Evolutionary conservation across 805 yeast species (phyloP).

Genomic region (Metschnikowia peoriensis): DNA sequence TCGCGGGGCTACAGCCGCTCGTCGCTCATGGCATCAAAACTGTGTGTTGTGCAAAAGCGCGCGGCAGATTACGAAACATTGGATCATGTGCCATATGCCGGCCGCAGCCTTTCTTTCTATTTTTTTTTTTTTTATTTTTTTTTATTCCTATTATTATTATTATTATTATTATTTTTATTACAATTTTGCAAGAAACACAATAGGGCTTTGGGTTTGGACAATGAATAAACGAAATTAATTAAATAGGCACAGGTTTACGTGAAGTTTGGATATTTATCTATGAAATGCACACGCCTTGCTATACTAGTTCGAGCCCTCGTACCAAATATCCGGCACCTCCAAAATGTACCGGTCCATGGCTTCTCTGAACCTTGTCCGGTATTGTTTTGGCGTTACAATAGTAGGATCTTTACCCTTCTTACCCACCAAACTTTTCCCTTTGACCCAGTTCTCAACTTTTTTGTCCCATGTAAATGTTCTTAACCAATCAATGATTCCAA

Average conservation of each 20-base stretch:
- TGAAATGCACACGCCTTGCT: background rate
- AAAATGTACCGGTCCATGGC: constrained; percentile 96
- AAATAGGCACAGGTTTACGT: too few species aligned
- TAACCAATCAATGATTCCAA: constrained; percentile 92
- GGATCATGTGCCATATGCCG: background rate
- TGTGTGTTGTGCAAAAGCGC: background rate
- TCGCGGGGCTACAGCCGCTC: background rate
- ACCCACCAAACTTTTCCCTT: constrained; percentile 83
- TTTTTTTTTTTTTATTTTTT: too few species aligned
- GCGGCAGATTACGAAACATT: background rate
- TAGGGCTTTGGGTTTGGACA: too few species aligned
- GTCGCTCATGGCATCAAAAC: background rate
- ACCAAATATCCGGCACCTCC: constrained; percentile 85
- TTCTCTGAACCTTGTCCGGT: constrained; percentile 88
- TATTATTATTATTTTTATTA: too few species aligned
- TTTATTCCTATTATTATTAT: too few species aligned
- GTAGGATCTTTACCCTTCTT: constrained; percentile 93
- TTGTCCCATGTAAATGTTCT: constrained; percentile 99
- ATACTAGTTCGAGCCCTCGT: constrained; percentile 30
- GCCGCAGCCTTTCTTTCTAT: too few species aligned
- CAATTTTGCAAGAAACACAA: too few species aligned
- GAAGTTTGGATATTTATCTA: too few species aligned
- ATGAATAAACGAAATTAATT: too few species aligned
- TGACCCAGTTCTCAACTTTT: constrained; percentile 97
- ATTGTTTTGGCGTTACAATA: constrained; percentile 94